Percentiles rank a stretch among this genome's conserved stretches.
These are phyloP conservation scores for Lichtheimia corymbifera DNA, from an alignment of 371 early-diverging fungal species.

Conservation along the genomic window DNA sequence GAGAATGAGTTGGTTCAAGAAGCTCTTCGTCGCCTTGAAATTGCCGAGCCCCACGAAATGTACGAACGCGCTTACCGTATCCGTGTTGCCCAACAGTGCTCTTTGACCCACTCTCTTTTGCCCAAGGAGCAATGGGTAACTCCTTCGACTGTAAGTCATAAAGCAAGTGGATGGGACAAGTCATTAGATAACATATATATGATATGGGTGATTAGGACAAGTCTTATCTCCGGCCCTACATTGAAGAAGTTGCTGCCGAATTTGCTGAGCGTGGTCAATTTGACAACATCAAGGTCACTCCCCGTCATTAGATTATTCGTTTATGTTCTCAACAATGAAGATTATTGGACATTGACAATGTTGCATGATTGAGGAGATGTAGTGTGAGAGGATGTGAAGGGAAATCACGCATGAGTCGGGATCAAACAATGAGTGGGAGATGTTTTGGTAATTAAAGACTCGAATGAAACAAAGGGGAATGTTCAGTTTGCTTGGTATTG, in stretches of 20 bases:
- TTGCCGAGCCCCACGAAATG: constrained; percentile 58
- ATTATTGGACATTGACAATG: too few species aligned
- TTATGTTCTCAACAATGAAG: too few species aligned
- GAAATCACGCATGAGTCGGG: too few species aligned
- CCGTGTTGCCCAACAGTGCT: constrained; percentile 80
- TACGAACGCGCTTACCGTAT: constrained; percentile 84
- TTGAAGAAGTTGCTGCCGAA: constrained; percentile 86
- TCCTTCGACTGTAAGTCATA: constrained; percentile 61
- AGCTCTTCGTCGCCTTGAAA: constrained; percentile 86
- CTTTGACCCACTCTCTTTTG: constrained; percentile 71
- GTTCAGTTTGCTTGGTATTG: too few species aligned
- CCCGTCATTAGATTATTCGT: constrained; percentile 26
- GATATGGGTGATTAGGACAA: constrained; percentile 25
- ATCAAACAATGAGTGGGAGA: too few species aligned
- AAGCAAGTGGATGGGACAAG: too few species aligned
- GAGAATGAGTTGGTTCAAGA: constrained; percentile 84
- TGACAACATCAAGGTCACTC: constrained; percentile 60
- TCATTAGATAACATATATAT: background rate
- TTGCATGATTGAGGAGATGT: too few species aligned
- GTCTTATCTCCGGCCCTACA: constrained; percentile 84
- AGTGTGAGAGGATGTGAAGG: too few species aligned
- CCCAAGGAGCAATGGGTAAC: constrained; percentile 79
- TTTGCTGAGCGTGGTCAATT: constrained; percentile 78
- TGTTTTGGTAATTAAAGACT: too few species aligned
- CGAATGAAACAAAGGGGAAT: too few species aligned